Percentiles rank a stretch among this genome's conserved stretches.
Evolutionary conservation across 2,329 filamentous ascomycete species (phyloP).

Genomic region (Tolypocladium tundrense): DNA sequence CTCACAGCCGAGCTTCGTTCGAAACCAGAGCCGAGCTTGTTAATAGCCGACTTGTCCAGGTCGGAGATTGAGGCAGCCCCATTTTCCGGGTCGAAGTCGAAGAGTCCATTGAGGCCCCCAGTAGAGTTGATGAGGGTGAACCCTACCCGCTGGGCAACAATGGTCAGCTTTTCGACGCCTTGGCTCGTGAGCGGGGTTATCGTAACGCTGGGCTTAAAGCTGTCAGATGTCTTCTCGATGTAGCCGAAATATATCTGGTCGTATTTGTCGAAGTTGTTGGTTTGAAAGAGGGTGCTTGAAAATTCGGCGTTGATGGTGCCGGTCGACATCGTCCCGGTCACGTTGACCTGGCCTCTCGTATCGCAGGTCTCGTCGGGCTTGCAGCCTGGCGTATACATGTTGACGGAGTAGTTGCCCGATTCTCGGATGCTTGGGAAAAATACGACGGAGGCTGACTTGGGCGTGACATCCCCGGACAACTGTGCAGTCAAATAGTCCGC

Average conservation of each 20-base stretch:
- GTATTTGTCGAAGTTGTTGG: conserved; percentile 94
- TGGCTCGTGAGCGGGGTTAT: conserved; percentile 60
- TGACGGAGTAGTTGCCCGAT: conserved; percentile 84
- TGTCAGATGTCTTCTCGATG: conserved; percentile 62
- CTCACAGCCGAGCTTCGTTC: conserved; percentile 57
- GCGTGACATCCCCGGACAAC: conserved; percentile 44
- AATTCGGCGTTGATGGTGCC: conserved; percentile 35
- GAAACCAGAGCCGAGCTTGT: conserved; percentile 64
- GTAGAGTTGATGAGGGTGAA: conserved; percentile 66
- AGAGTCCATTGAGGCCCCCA: conserved; percentile 79
- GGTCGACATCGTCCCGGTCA: conserved; percentile 62
- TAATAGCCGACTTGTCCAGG: conserved; percentile 63
- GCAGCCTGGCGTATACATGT: conserved; percentile 89
- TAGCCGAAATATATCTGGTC: conserved; percentile 82
- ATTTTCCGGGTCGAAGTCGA: conserved; percentile 65
- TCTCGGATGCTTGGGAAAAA: conserved; percentile 79
- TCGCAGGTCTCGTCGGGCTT: conserved; percentile 65
- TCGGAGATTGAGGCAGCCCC: conserved; percentile 45
- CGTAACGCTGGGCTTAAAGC: conserved; percentile 73
- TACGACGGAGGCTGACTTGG: conserved; percentile 56
- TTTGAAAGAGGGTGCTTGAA: conserved; percentile 65
- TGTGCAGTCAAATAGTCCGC: conserved; percentile 68
- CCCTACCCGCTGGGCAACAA: conserved; percentile 84
- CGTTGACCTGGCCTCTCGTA: conserved; percentile 68
- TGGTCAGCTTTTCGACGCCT: conserved; percentile 48